A percentile compares a stretch with the other conserved stretches of the same genome.
phyloP scores from a whole-genome alignment of 1,284 basidiomycete species.

The Psilocybe mexicana region DNA sequence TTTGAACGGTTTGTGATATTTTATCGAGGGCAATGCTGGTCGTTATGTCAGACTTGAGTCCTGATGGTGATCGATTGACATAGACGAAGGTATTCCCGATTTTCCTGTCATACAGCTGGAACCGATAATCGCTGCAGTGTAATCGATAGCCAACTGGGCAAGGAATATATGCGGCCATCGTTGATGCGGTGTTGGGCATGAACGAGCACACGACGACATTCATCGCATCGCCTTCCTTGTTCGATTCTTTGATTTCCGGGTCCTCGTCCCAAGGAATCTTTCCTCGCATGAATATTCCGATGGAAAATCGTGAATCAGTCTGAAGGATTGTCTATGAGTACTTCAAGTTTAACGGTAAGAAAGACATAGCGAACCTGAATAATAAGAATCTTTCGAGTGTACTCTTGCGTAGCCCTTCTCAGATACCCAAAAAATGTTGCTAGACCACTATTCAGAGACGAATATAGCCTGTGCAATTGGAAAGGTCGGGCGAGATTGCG shows the following conservation, averaged over 20 bases:
- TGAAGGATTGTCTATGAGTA: slow-evolving; percentile 23
- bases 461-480: slow-evolving; percentile 60
- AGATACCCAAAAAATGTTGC: slow-evolving; percentile 64
- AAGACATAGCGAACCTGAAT: slow-evolving; percentile 44
- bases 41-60: slow-evolving; percentile 47
- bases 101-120: slow-evolving; percentile 60
- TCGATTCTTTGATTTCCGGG: slow-evolving; percentile 47
- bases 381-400: slow-evolving; percentile 56
- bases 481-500: slow-evolving; percentile 51
- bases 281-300: slow-evolving; percentile 64
- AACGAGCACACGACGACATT: slow-evolving; percentile 66
- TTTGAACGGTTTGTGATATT: slow-evolving; percentile 52
- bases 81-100: slow-evolving; percentile 58
- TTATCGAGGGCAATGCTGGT: slow-evolving; percentile 63
- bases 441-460: slow-evolving; percentile 51
- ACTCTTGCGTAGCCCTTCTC: slow-evolving; percentile 52
- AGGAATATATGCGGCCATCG: slow-evolving; percentile 48
- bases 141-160: slow-evolving; percentile 55
- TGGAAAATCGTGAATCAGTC: slow-evolving; percentile 60
- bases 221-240: slow-evolving; percentile 9
- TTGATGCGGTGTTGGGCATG: slow-evolving; percentile 50
- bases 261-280: slow-evolving; percentile 64
- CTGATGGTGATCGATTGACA: slow-evolving; percentile 46
- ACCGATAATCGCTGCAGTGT: slow-evolving; percentile 50
- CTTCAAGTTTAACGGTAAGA: neutral